A percentile compares a stretch with the other conserved stretches of the same genome.
phyloP scores from a whole-genome alignment of 148 eudicot genomes.

The Arctostaphylos glauca region DNA sequence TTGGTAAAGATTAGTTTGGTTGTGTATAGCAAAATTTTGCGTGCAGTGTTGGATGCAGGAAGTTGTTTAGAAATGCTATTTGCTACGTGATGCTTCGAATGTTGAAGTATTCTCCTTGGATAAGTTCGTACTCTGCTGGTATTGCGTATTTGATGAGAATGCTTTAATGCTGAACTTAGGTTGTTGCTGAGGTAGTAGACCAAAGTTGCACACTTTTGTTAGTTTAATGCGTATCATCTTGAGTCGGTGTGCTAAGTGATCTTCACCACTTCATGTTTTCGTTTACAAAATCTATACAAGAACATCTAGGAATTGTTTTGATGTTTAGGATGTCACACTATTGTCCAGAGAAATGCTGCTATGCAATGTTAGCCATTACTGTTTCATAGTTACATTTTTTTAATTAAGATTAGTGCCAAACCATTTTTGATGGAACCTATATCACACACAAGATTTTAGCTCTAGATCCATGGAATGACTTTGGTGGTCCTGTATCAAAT shows the following conservation, averaged over 20 bases:
- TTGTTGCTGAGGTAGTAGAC: not conserved
- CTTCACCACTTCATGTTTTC: not conserved
- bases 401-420: not conserved
- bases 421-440: not conserved
- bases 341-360: not conserved
- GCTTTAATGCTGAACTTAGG: not conserved
- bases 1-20: not conserved
- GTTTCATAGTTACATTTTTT: not conserved
- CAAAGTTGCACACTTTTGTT: not conserved
- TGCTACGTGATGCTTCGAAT: not conserved
- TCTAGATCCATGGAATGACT: not conserved
- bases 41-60: not conserved
- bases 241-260: not conserved
- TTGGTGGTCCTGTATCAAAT: no score
- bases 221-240: not conserved
- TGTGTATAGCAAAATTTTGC: not conserved
- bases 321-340: not conserved
- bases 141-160: not conserved
- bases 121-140: not conserved
- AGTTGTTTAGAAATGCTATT: not conserved
- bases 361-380: not conserved
- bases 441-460: not conserved
- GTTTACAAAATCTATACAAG: not conserved
- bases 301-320: not conserved
- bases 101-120: not conserved